Base-by-base conservation (phyloP, 2,329 filamentous ascomycete species). In the Aspergillus floridensis region DNA sequence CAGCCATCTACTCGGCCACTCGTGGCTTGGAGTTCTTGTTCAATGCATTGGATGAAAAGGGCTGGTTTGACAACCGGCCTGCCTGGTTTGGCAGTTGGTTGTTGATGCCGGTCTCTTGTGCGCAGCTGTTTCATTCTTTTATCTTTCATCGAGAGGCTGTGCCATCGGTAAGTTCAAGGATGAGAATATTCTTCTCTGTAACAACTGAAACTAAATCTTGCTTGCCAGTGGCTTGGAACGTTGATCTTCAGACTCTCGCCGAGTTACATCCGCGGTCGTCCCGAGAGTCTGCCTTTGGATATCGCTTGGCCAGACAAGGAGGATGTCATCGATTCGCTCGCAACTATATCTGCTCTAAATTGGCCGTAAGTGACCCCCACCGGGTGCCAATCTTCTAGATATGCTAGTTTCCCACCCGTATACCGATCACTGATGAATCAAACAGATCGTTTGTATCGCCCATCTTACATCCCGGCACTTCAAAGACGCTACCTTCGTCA, bases 21-120 rank as follows among this genome's bases (percentile, higher is more conserved):
- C 85, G 91, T 53, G 90, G 91, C 1, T 79, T 96, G 41, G 93
- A 99, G 72, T 95, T 93, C 66, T 82, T 85, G 4, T 98, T 93
- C 82, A 96, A 96, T 73, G 82, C 88, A 21, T 82, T 91, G 5
- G 91, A 96, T 70, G 86, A 88, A 49, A 86, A 89, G 47, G 88
- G 88, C 6, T 86, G 81, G 68, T 79, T 89, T 60, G 84, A 84
- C 68, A 83, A 86, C 66, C 84, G 88, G 66, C 92, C 93, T 0
- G 89, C 86, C 86, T 93, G 90, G 90, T 90, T 90, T 78, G 90
- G 90, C 22, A 92, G 89, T 72, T 93, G 90, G 90, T 80, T 93
- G 79, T 73, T 93, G 67, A 90, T 92, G 79, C 90, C 90, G 1
- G 71, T 93, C 31, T 86, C 89, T 1, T 88, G 86, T 70, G 90